Evolutionary conservation across 805 yeast species (phyloP).

Genomic region (Danielia oregonensis): DNA sequence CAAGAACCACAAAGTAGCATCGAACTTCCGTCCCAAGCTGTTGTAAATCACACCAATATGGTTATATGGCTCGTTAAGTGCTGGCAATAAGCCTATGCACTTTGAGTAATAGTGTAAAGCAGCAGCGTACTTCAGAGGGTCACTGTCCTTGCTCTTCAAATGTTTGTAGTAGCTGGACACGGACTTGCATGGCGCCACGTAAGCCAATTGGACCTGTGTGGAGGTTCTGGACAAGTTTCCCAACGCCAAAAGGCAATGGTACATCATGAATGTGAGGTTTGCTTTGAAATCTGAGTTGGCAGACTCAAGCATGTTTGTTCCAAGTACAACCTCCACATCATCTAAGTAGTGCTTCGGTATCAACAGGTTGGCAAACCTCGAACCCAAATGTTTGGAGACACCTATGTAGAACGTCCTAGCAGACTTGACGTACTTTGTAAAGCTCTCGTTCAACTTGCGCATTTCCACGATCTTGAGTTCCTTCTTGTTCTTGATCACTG

Average conservation of each 20-base stretch:
- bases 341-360: conserved; percentile 29
- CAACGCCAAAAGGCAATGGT: conserved; percentile 14
- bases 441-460: conserved; percentile 51
- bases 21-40: conserved; percentile 40
- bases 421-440: conserved; percentile 46
- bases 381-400: conserved; percentile 38
- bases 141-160: background rate
- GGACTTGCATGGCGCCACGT: conserved; percentile 13
- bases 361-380: conserved; percentile 33
- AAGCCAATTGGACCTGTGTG: conserved; percentile 8
- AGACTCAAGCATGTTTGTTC: background rate
- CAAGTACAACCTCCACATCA: conserved; percentile 23
- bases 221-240: conserved; percentile 15
- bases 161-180: conserved; percentile 11
- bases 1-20: conserved; percentile 50
- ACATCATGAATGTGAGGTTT: conserved; percentile 10
- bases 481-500: conserved; percentile 16
- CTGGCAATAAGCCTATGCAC: conserved; percentile 58
- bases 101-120: conserved; percentile 39
- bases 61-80: conserved; percentile 64
- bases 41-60: conserved; percentile 50
- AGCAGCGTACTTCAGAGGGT: conserved; percentile 13
- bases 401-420: conserved; percentile 46
- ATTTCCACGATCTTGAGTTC: conserved; percentile 44
- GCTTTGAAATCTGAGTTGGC: conserved; percentile 9